Percentiles rank a stretch among this genome's conserved stretches.
phyloP scores from a whole-genome alignment of 2,329 filamentous ascomycete species.

The Fusarium kyushuense region DNA sequence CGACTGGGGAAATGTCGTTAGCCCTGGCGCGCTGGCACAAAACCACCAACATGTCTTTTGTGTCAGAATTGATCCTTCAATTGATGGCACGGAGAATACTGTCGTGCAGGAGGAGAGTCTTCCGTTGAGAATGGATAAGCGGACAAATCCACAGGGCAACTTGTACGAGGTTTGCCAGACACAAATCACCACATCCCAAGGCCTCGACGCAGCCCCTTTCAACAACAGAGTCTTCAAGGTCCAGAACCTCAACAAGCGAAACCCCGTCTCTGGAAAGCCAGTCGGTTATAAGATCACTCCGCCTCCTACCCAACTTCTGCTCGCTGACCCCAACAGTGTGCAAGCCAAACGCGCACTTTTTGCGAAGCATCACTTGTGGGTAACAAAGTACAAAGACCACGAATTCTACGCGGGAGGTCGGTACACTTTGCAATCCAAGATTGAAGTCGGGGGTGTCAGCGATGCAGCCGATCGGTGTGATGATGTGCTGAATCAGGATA shows the following conservation, averaged over 20 bases:
- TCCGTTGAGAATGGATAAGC: slow-evolving; percentile 57
- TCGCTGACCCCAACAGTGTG: slow-evolving; percentile 56
- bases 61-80: slow-evolving; percentile 72
- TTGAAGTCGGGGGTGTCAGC: slow-evolving; percentile 8
- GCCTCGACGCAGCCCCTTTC: slow-evolving; percentile 62
- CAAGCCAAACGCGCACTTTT: slow-evolving; percentile 58
- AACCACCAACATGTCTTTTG: slow-evolving; percentile 79
- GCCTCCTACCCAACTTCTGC: slow-evolving; percentile 54
- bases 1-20: slow-evolving; percentile 71
- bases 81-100: slow-evolving; percentile 71
- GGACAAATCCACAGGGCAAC: slow-evolving; percentile 63
- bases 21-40: slow-evolving; percentile 72
- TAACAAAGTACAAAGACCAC: slow-evolving; percentile 60
- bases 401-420: slow-evolving; percentile 60
- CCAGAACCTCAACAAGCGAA: slow-evolving; percentile 58
- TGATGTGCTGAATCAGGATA: slow-evolving; percentile 22
- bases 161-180: slow-evolving; percentile 59
- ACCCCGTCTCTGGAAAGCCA: slow-evolving; percentile 59
- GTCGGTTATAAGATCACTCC: slow-evolving; percentile 63
- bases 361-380: slow-evolving; percentile 59
- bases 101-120: slow-evolving; percentile 58
- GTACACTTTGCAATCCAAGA: slow-evolving; percentile 51
- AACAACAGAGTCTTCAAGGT: slow-evolving; percentile 65
- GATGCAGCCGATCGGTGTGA: slow-evolving; percentile 18
- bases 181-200: slow-evolving; percentile 57